Evolutionary conservation across 2,329 filamentous ascomycete genomes (phyloP), one percentile per base, ranked within the genome.

Genomic region (Diaporthe sp.): DNA sequence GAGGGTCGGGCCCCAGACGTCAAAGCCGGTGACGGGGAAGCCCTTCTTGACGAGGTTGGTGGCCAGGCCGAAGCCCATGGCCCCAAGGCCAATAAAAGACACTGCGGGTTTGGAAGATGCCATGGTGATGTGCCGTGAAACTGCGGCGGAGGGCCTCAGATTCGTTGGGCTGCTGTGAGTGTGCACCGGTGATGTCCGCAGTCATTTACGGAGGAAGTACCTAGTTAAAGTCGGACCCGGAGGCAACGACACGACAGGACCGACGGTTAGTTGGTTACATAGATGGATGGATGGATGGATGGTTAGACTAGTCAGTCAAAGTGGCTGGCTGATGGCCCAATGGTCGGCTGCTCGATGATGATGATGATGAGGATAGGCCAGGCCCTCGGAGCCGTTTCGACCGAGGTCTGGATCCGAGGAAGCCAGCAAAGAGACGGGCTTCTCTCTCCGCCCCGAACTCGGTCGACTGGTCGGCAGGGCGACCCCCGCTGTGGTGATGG

Each of bases 21-120:
- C 94, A 82, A 92, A 95, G 74, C 93, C 93, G 31, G 90, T 92
- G 34, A 95, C 93, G 37, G 85, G 76, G 83, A 93, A 94, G 75
- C 92, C 92, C 78, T 90, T 85, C 78, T 91, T 91, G 80, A 95
- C 86, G 61, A 95, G 89, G 81, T 95, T 89, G 76, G 90, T 94
- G 78, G 94, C 94, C 93, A 95, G 95, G 81, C 94, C 94, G 82
- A 94, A 94, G 81, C 94, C 94, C 94, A 95, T 95, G 84, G 93
- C 93, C 74, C 94, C 94, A 4, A 95, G 92, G 86, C 94, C 94
- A 78, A 94, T 92, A 84, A 95, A 94, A 78, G 91, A 89, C 72
- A 94, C 79, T 5, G 83, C 81, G 5, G 83, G 82, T 76, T 86
- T 87, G 9, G 78, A 25, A 67, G 81, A 76, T 25, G 82, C 75